These are phyloP conservation scores for Blastobotrys persicus DNA, from an alignment of 1,139 yeast species.

Conservation along the genomic window DNA sequence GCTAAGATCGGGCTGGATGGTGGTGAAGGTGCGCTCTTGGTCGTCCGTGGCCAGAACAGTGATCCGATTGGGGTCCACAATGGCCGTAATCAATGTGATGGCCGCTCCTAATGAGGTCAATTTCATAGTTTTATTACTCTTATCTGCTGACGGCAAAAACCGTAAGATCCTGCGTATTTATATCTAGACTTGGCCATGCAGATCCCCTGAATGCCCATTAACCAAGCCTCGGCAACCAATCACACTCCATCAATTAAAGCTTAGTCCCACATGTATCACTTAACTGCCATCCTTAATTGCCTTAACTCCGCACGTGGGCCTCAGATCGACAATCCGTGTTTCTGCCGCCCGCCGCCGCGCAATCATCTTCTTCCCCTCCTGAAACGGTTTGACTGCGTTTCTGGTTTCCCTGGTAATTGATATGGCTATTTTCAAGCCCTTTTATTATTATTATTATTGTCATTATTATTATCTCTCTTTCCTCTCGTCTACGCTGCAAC, in stretches of 20 bases:
- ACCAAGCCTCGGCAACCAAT: not conserved
- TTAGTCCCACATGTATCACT: not conserved
- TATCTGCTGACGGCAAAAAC: not conserved
- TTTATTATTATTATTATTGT: too few species aligned
- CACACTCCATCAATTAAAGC: not conserved
- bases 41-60: too few species aligned
- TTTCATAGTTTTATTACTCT: not conserved
- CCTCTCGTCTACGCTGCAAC: too few species aligned
- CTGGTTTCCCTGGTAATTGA: too few species aligned
- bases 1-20: slow-evolving; percentile 39
- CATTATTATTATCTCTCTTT: too few species aligned
- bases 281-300: not conserved
- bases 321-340: too few species aligned
- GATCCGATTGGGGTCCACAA: too few species aligned
- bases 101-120: slow-evolving; percentile 19
- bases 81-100: slow-evolving; percentile 15
- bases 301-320: not conserved
- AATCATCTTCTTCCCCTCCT: too few species aligned
- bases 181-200: not conserved
- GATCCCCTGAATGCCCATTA: not conserved
- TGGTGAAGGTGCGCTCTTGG: slow-evolving; percentile 37
- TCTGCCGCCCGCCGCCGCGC: too few species aligned
- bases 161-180: not conserved
- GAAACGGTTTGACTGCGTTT: too few species aligned
- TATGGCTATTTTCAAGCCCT: too few species aligned